These are phyloP conservation scores for Xerophyta viscosa DNA, from an alignment of 106 monocot genomes.

Conservation along the genomic window DNA sequence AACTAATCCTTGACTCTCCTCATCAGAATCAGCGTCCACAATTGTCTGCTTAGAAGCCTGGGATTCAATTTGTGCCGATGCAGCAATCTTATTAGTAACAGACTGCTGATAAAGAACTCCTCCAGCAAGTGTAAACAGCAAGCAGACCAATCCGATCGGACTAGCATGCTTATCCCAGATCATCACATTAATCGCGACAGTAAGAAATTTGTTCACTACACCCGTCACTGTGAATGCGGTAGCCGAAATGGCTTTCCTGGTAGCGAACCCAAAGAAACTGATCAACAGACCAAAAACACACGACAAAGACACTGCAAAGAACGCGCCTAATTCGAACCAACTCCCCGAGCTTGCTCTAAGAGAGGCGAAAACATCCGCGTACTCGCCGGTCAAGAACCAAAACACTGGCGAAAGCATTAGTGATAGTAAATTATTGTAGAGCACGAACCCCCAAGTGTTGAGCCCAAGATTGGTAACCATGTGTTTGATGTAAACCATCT, in stretches of 20 bases:
- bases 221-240: conserved; percentile 89
- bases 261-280: conserved; percentile 94
- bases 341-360: conserved; percentile 14
- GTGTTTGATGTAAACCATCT: conserved; percentile 96
- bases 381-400: conserved; percentile 77
- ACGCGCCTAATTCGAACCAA: conserved; percentile 39
- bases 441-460: conserved; percentile 90
- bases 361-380: conserved; percentile 48
- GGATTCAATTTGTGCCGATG: conserved; percentile 14
- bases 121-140: conserved; percentile 69
- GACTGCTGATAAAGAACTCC: conserved; percentile 92
- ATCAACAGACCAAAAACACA: conserved; percentile 81
- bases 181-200: conserved; percentile 75
- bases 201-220: conserved; percentile 89
- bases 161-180: conserved; percentile 94
- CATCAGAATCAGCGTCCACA: conserved; percentile 28
- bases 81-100: conserved; percentile 25
- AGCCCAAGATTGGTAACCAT: conserved; percentile 76
- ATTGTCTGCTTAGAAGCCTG: conserved; percentile 10
- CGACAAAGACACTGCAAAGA: conserved; percentile 59
- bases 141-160: conserved; percentile 51
- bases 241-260: conserved; percentile 85
- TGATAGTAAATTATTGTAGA: conserved; percentile 84
- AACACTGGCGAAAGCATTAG: conserved; percentile 73
- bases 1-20: conserved; percentile 16